Evolutionary conservation across 352 stramenopile genomes (phyloP).

Genomic region (Pythium pyrilobum): DNA sequence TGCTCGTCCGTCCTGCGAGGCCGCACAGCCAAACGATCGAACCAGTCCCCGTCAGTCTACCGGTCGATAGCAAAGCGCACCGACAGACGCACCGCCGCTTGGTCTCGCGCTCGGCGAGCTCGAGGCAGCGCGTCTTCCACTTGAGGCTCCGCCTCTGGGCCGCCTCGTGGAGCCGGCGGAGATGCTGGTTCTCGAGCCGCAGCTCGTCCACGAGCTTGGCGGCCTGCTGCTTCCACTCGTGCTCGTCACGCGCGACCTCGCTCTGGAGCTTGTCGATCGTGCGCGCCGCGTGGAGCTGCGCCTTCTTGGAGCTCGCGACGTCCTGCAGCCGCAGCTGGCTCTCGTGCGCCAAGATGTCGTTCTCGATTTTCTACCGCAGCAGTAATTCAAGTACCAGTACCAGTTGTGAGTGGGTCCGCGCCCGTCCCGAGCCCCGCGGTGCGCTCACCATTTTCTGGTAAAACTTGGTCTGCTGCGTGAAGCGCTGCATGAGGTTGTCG

Average conservation of each 20-base stretch:
- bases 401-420: too few species aligned
- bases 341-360: conserved; percentile 70
- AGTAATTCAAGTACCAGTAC: too few species aligned
- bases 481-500: conserved; percentile 76
- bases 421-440: too few species aligned
- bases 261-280: conserved; percentile 65
- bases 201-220: conserved; percentile 51
- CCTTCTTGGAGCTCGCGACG: conserved; percentile 56
- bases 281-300: conserved; percentile 41
- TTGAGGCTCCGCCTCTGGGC: conserved; percentile 66
- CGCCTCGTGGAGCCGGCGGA: conserved; percentile 48
- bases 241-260: conserved; percentile 39
- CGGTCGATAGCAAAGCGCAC: neutral
- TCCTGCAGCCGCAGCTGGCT: conserved; percentile 57
- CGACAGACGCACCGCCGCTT: conserved; percentile 16
- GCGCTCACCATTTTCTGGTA: conserved; percentile 51
- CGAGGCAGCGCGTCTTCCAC: conserved; percentile 57
- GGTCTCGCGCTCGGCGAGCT: conserved; percentile 39
- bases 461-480: conserved; percentile 58
- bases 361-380: conserved; percentile 77
- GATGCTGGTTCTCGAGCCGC: conserved; percentile 52
- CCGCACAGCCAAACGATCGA: neutral
- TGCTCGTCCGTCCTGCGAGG: conserved; percentile 26
- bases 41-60: neutral
- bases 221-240: conserved; percentile 47